These are phyloP conservation scores for Opeltia flavorubescens DNA, from an alignment of 495 filamentous ascomycete genomes.

Conservation along the genomic window DNA sequence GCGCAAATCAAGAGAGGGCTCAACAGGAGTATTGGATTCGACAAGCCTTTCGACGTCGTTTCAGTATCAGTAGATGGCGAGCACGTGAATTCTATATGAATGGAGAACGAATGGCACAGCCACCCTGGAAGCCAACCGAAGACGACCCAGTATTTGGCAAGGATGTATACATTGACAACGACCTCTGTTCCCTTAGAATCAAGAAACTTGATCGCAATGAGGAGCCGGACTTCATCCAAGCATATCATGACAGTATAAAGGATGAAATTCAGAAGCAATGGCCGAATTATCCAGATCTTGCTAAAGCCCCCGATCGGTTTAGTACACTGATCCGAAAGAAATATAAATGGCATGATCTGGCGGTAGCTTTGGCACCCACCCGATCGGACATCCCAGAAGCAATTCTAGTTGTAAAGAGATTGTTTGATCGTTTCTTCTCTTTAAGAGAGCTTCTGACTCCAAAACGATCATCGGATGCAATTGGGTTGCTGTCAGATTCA, in stretches of 20 bases:
- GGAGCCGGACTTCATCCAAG: not conserved
- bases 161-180: not conserved
- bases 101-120: not conserved
- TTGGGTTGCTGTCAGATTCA: too few relatives aligned
- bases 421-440: too few relatives aligned
- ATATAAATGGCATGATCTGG: not conserved
- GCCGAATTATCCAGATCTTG: not conserved
- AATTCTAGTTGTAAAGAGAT: not conserved
- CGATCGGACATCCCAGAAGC: not conserved
- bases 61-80: not conserved
- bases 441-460: too few relatives aligned
- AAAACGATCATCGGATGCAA: too few relatives aligned
- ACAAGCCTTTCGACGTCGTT: not conserved
- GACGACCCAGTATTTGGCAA: not conserved
- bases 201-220: not conserved
- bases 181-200: not conserved
- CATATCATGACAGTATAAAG: not conserved
- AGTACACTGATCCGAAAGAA: constrained; percentile 3
- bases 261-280: not conserved
- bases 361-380: not conserved
- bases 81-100: not conserved
- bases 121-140: not conserved
- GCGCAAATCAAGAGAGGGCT: not conserved
- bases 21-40: not conserved
- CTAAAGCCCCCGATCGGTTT: not conserved